These are phyloP conservation scores for Chlorella sp. DNA, from an alignment of 139 green algal genomes.

Conservation along the genomic window DNA sequence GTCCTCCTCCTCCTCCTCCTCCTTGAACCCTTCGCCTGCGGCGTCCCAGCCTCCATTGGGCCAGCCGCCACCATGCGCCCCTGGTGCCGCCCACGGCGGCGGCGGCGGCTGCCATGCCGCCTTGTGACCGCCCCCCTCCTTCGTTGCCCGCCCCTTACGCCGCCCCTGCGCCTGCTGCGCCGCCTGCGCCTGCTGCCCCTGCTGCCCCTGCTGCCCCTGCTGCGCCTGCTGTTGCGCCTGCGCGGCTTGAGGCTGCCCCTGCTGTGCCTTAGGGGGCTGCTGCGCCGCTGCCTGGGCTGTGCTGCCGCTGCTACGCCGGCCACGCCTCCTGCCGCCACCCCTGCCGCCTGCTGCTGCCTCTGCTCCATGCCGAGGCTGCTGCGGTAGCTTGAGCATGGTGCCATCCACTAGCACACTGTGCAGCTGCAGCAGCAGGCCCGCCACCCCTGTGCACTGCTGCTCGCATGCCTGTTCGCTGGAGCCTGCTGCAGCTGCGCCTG, in stretches of 20 bases:
- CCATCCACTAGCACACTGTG: conserved; percentile 7
- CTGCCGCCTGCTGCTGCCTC: background rate
- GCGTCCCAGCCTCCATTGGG: background rate
- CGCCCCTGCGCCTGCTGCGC: background rate
- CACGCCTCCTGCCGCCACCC: background rate
- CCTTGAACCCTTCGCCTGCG: background rate
- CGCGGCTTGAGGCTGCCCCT: no score
- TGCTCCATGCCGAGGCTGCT: background rate
- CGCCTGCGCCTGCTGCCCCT: background rate
- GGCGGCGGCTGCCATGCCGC: background rate
- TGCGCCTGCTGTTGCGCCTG: no score
- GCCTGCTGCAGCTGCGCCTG: background rate
- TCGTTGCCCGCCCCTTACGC: background rate
- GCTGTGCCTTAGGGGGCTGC: no score
- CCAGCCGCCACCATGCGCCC: background rate
- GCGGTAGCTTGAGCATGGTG: background rate
- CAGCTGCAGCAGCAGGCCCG: conserved; percentile 14
- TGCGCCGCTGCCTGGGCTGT: no score
- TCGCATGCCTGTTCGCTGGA: background rate
- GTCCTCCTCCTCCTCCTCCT: background rate
- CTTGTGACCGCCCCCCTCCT: background rate
- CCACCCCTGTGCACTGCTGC: conserved; percentile 1
- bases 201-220: no score
- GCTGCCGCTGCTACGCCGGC: background rate
- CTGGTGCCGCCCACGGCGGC: background rate